These are phyloP conservation scores for Yamadazyma sp. DNA, from an alignment of 1,139 yeast genomes.

Conservation along the genomic window DNA sequence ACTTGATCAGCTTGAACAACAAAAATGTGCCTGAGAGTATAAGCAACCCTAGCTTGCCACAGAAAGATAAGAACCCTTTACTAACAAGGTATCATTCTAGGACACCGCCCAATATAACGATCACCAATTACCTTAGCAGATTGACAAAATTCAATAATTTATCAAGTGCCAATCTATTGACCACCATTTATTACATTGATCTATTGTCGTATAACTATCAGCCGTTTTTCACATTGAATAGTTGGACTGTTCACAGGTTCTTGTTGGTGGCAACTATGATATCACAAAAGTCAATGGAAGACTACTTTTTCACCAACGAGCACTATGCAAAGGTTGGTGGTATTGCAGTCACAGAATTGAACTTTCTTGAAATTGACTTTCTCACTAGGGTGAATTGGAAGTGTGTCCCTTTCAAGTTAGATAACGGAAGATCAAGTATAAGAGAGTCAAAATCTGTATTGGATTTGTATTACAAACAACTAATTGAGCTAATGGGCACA, in stretches of 20 bases:
- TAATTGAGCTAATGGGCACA: slow-evolving; percentile 62
- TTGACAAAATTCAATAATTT: slow-evolving; percentile 81
- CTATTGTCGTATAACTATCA: slow-evolving; percentile 72
- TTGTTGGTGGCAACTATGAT: slow-evolving; percentile 87
- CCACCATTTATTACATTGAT: slow-evolving; percentile 87
- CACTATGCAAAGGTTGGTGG: slow-evolving; percentile 98
- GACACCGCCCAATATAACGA: slow-evolving; percentile 85
- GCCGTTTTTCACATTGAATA: slow-evolving; percentile 78
- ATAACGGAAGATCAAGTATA: slow-evolving; percentile 28
- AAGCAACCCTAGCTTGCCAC: slow-evolving; percentile 18
- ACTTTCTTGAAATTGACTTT: slow-evolving; percentile 85
- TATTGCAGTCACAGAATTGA: slow-evolving; percentile 79
- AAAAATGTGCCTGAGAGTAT: slow-evolving; percentile 39
- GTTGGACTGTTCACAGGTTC: slow-evolving; percentile 91
- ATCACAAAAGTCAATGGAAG: slow-evolving; percentile 91
- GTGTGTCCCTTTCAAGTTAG: slow-evolving; percentile 41
- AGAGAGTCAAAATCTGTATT: slow-evolving; percentile 47
- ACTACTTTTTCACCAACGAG: slow-evolving; percentile 87
- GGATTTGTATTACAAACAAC: slow-evolving; percentile 58
- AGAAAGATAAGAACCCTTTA: slow-evolving; percentile 21
- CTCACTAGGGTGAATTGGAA: slow-evolving; percentile 76
- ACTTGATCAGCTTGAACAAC: slow-evolving; percentile 70
- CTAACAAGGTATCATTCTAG: slow-evolving; percentile 91
- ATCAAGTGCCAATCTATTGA: slow-evolving; percentile 76
- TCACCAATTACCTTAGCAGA: slow-evolving; percentile 73